phyloP scores from a whole-genome alignment of 345 rosid species.

The Cardiospermum halicacabum region DNA sequence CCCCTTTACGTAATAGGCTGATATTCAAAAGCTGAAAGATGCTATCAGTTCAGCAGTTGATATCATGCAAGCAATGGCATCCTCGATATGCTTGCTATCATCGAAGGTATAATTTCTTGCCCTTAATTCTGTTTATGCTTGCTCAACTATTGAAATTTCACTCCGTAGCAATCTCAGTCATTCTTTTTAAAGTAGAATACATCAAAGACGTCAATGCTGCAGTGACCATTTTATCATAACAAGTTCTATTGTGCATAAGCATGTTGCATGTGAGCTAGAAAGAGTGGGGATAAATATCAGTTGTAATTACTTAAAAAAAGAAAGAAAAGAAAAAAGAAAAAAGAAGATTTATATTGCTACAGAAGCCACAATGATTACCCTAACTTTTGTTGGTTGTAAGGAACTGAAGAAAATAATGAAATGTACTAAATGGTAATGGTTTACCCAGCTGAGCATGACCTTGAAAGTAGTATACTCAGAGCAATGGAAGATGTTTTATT shows the following conservation, averaged over 20 bases:
- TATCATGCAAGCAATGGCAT: slow-evolving; percentile 81
- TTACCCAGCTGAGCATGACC: not conserved
- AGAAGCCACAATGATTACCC: not conserved
- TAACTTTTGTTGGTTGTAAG: not conserved
- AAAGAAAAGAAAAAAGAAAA: no score
- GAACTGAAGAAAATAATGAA: not conserved
- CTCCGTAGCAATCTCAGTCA: not conserved
- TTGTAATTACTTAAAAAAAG: no score
- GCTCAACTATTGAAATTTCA: not conserved
- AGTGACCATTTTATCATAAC: not conserved
- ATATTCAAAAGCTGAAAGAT: slow-evolving; percentile 76
- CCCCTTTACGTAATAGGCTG: slow-evolving; percentile 40
- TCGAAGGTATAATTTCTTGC: slow-evolving; percentile 47
- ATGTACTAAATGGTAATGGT: not conserved
- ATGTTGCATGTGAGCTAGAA: not conserved
- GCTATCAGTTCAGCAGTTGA: slow-evolving; percentile 78
- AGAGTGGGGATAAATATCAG: not conserved
- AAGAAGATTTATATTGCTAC: not conserved
- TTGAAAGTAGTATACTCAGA: not conserved
- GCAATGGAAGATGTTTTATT: not conserved
- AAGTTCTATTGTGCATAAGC: not conserved
- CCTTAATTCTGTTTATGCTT: not conserved
- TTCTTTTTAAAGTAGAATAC: slow-evolving; percentile 1
- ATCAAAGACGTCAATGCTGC: not conserved
- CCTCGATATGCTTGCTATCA: slow-evolving; percentile 56